Evolutionary conservation across 116 monocot species (phyloP), one percentile per base, ranked within the genome.

Genomic region (Phalaenopsis hybrid): DNA sequence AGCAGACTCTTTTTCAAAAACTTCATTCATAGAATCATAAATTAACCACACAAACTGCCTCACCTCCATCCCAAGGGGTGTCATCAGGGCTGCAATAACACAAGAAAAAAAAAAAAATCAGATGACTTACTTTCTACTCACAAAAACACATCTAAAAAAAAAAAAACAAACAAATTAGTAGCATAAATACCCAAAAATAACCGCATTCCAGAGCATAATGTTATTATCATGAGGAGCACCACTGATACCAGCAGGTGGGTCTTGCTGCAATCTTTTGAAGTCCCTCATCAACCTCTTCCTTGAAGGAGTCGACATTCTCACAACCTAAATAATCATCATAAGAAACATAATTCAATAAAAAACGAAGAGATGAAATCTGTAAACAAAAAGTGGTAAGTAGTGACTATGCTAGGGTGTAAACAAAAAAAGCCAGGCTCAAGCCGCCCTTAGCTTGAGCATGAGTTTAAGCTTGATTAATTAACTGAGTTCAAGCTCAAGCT

Each of bases 151-250:
- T 48, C 3, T 2, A 37, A 37, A 28, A 45, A 57, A 77, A 79
- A 31, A 43, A 34, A 10, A 76, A 78, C 74, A 15, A 44, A 46
- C 58, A 37, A 23, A 69, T 25, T 63, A 43, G 2, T 44, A 23
- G 46, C 48, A 69, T 77, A 63, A 41, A 49, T 89, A 94, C 94
- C 94, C 94, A 85, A 92, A 92, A 44, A 94, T 92, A 50, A 94
- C 90, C 59, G 94, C 94, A 87, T 94, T 92, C 94, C 94, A 94
- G 16, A 92, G 84, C 92, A 94, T 92, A 59, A 94, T 92, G 59
- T 94, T 94, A 81, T 92, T 92, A 83, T 94, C 94, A 57, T 88
- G 92, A 41, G 94, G 94, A n/a, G 92, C 89, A 8, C 90, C 92
- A 41, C 94, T 94, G 80, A 92, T 90, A 21, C 92, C 94, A 5